These are phyloP conservation scores for Penicillium frequentans DNA, from an alignment of 2,329 filamentous ascomycete species.

Conservation along the genomic window DNA sequence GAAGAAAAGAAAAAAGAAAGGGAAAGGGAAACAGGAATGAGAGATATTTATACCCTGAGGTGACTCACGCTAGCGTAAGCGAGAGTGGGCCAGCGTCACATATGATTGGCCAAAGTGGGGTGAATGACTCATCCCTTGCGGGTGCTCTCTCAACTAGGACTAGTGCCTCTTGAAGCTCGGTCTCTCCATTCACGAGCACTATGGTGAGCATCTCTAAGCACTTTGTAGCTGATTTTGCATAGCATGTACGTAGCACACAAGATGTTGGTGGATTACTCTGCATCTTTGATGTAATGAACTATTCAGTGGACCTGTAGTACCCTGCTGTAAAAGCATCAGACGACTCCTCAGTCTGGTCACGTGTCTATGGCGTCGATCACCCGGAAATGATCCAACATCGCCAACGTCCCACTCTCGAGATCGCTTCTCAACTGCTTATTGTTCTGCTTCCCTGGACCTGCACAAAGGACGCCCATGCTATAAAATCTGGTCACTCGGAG, in stretches of 20 bases:
- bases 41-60: slow-evolving; percentile 22
- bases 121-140: neutral
- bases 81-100: slow-evolving; percentile 12
- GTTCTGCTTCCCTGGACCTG: neutral
- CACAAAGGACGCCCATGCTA: neutral
- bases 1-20: slow-evolving; percentile 37
- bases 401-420: neutral
- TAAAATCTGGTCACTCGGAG: neutral
- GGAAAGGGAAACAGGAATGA: slow-evolving; percentile 13
- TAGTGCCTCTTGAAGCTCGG: neutral
- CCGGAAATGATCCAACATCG: slow-evolving; percentile 10
- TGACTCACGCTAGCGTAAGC: slow-evolving; percentile 29
- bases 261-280: fast-evolving
- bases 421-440: neutral
- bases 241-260: neutral
- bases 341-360: slow-evolving; percentile 7
- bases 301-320: neutral
- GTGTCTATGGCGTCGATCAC: slow-evolving; percentile 23
- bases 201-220: neutral
- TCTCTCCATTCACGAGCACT: neutral
- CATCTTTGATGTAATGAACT: neutral
- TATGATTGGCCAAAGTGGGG: neutral
- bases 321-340: neutral
- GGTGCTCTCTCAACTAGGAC: neutral
- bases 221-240: neutral